Evolutionary conservation across 768 basidiomycete species (phyloP).

Genomic region (Sutorius australiensis): DNA sequence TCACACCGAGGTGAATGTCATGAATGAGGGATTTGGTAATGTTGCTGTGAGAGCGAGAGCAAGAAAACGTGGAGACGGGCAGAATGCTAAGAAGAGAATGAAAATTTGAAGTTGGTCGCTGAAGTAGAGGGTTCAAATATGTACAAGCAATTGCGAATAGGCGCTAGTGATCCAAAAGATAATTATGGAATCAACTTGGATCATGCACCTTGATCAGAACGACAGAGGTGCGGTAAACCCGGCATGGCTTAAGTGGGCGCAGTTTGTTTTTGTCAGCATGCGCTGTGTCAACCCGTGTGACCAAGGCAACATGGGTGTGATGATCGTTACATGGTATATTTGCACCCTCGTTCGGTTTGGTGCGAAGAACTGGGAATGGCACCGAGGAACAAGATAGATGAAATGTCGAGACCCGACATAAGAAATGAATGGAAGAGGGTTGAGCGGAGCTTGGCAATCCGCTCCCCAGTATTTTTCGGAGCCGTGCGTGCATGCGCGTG

Average conservation of each 20-base stretch:
- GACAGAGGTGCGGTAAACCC: neutral
- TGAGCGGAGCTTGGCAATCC: constrained; percentile 4
- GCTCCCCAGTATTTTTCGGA: neutral
- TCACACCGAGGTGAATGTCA: neutral
- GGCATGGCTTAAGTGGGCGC: neutral
- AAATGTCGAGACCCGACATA: neutral
- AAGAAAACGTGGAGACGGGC: neutral
- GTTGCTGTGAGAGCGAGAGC: neutral
- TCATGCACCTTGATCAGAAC: neutral
- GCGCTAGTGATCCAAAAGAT: neutral
- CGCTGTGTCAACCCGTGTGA: neutral
- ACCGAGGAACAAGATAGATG: neutral
- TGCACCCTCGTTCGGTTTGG: neutral
- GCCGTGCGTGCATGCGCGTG: neutral
- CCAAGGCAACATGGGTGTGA: neutral
- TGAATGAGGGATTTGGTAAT: neutral
- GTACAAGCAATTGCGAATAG: neutral
- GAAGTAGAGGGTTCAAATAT: constrained; percentile 1
- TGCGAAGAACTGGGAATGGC: neutral
- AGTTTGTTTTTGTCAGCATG: neutral
- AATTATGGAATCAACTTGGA: neutral
- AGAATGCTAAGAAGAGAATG: neutral
- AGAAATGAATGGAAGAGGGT: constrained; percentile 10
- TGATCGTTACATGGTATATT: neutral
- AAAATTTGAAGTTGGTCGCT: neutral